These are phyloP conservation scores for Blastobotrys mokoenaii DNA, from an alignment of 805 yeast species.

Conservation along the genomic window DNA sequence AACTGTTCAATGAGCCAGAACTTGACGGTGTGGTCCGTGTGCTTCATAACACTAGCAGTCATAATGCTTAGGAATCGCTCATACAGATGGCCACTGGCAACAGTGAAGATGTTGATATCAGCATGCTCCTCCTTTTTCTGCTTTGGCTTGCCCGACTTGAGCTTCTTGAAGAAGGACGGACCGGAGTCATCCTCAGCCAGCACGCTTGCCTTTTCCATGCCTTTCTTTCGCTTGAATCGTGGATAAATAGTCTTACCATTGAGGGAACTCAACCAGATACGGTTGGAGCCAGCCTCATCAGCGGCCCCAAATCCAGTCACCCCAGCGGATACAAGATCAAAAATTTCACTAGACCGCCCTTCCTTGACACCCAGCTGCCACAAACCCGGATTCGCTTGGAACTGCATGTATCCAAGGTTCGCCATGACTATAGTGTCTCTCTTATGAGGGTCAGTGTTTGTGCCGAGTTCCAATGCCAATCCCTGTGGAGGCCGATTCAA, in stretches of 20 bases:
- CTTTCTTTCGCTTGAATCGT: constrained; percentile 35
- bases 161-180: constrained; percentile 6
- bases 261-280: constrained; percentile 32
- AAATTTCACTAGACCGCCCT: constrained; percentile 37
- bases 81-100: constrained; percentile 75
- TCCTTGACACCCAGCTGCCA: constrained; percentile 47
- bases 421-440: constrained; percentile 67
- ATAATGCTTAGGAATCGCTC: constrained; percentile 69
- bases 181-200: constrained; percentile 6
- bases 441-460: constrained; percentile 18
- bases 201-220: constrained; percentile 29
- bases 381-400: constrained; percentile 63
- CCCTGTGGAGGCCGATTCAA: constrained; percentile 42
- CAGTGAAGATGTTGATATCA: constrained; percentile 68
- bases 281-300: constrained; percentile 9
- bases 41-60: constrained; percentile 66
- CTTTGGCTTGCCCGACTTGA: constrained; percentile 3
- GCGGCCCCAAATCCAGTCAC: constrained; percentile 3
- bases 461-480: constrained; percentile 37
- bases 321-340: constrained; percentile 21
- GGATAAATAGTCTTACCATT: constrained; percentile 42
- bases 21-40: constrained; percentile 57
- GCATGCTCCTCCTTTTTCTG: constrained; percentile 33
- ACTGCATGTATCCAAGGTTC: constrained; percentile 75
- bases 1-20: constrained; percentile 85